Percentiles rank a stretch among this genome's conserved stretches.
Evolutionary conservation across 208 protist genomes (phyloP).

Genomic region (Strigomonas galati): DNA sequence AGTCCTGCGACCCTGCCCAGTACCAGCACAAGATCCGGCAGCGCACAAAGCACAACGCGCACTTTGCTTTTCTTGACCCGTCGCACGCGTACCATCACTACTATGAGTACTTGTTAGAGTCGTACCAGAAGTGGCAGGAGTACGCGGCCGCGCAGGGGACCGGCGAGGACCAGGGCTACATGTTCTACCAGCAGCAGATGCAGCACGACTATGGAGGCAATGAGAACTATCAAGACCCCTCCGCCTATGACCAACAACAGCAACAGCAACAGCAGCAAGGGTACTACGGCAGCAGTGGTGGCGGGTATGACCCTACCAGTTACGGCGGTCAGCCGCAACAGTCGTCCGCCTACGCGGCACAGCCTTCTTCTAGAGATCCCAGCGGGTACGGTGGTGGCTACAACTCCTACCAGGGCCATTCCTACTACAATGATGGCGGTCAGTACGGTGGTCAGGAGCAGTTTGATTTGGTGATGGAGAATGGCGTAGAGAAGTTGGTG

Average conservation of each 20-base stretch:
- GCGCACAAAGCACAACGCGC: conserved; percentile 36
- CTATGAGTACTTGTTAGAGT: conserved; percentile 47
- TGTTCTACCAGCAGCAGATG: background rate
- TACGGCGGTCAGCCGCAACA: no score
- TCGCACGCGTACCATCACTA: conserved; percentile 42
- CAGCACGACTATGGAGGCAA: background rate
- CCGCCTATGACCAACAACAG: background rate
- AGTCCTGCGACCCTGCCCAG: conserved; percentile 32
- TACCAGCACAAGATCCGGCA: conserved; percentile 41
- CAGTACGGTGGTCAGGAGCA: conserved; percentile 31
- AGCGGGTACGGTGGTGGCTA: no score
- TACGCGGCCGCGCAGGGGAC: conserved; percentile 10
- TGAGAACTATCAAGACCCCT: background rate
- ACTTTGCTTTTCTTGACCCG: conserved; percentile 54
- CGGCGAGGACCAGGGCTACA: conserved; percentile 9
- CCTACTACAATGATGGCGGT: no score
- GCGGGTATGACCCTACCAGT: background rate
- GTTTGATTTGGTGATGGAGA: conserved; percentile 46
- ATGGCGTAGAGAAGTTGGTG: conserved; percentile 41
- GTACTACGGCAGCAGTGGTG: background rate
- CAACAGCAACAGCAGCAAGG: background rate
- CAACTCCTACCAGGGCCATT: no score
- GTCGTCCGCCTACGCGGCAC: background rate
- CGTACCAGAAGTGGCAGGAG: conserved; percentile 28
- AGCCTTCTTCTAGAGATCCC: no score